These are phyloP conservation scores for Phytophthora pistaciae DNA, from an alignment of 352 stramenopile species.

Conservation along the genomic window DNA sequence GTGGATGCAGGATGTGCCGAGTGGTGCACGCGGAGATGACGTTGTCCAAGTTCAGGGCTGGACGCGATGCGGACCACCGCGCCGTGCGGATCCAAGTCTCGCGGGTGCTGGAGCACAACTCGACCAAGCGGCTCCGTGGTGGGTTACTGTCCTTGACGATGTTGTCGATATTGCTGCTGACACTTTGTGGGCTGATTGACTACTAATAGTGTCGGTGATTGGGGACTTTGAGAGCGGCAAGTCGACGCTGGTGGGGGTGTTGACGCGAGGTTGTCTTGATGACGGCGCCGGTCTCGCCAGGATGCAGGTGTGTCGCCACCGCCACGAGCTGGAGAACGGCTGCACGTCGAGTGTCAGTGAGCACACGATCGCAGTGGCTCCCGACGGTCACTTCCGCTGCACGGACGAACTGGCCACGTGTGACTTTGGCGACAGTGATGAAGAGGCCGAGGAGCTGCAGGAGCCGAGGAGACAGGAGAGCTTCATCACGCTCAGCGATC, in stretches of 20 bases:
- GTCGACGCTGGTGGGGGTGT: slow-evolving; percentile 90
- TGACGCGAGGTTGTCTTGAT: slow-evolving; percentile 86
- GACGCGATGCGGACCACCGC: slow-evolving; percentile 42
- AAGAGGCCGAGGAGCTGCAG: slow-evolving; percentile 24
- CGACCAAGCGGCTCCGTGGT: slow-evolving; percentile 73
- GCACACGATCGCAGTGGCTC: slow-evolving; percentile 81
- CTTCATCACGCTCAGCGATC: slow-evolving; percentile 77
- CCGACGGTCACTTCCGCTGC: slow-evolving; percentile 65
- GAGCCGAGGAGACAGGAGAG: slow-evolving; percentile 36
- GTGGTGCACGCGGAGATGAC: slow-evolving; percentile 73
- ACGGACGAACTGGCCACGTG: slow-evolving; percentile 59
- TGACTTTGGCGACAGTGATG: slow-evolving; percentile 60
- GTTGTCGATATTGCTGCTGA: background rate
- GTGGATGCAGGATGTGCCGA: slow-evolving; percentile 71
- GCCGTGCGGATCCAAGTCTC: slow-evolving; percentile 59
- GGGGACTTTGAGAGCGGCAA: slow-evolving; percentile 90
- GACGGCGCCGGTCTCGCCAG: slow-evolving; percentile 86
- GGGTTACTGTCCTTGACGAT: slow-evolving; percentile 10
- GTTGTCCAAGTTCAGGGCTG: slow-evolving; percentile 67
- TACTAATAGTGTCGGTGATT: slow-evolving; percentile 77
- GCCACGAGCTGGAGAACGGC: slow-evolving; percentile 91
- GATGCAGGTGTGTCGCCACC: slow-evolving; percentile 92
- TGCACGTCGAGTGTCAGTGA: slow-evolving; percentile 91
- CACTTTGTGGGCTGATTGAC: background rate
- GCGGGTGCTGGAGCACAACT: slow-evolving; percentile 58